These are phyloP conservation scores for Boletellus sp. DNA, from an alignment of 1,284 basidiomycete genomes.

Conservation along the genomic window DNA sequence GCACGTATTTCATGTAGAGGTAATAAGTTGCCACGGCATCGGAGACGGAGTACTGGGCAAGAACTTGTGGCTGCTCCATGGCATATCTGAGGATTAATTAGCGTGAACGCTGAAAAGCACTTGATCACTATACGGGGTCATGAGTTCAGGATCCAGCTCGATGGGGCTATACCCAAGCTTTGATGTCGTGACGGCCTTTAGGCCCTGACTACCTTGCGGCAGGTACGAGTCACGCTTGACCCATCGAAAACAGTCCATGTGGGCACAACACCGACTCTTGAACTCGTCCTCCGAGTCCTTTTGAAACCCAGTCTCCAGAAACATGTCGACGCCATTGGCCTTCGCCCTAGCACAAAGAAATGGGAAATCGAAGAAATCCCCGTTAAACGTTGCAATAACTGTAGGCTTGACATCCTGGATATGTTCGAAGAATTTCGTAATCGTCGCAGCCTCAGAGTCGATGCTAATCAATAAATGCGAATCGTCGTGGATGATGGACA, in stretches of 20 bases:
- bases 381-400: slow-evolving; percentile 98
- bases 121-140: slow-evolving; percentile 82
- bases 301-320: slow-evolving; percentile 89
- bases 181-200: slow-evolving; percentile 96
- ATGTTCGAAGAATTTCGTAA: slow-evolving; percentile 90
- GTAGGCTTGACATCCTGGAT: slow-evolving; percentile 92
- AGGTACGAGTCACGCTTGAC: slow-evolving; percentile 99
- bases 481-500: neutral
- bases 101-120: neutral
- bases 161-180: slow-evolving; percentile 98
- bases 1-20: slow-evolving; percentile 99
- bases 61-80: slow-evolving; percentile 89
- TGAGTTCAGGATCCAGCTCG: slow-evolving; percentile 96
- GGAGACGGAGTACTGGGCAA: slow-evolving; percentile 98
- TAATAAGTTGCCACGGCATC: slow-evolving; percentile 99
- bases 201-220: slow-evolving; percentile 96
- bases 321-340: slow-evolving; percentile 94
- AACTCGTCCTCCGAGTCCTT: slow-evolving; percentile 94
- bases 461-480: neutral
- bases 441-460: slow-evolving; percentile 59
- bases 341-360: slow-evolving; percentile 90
- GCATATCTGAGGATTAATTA: slow-evolving; percentile 70
- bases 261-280: slow-evolving; percentile 90
- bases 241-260: slow-evolving; percentile 99
- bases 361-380: slow-evolving; percentile 99